phyloP scores from a whole-genome alignment of 1,139 yeast genomes.

The Sugiyamaella sp. region DNA sequence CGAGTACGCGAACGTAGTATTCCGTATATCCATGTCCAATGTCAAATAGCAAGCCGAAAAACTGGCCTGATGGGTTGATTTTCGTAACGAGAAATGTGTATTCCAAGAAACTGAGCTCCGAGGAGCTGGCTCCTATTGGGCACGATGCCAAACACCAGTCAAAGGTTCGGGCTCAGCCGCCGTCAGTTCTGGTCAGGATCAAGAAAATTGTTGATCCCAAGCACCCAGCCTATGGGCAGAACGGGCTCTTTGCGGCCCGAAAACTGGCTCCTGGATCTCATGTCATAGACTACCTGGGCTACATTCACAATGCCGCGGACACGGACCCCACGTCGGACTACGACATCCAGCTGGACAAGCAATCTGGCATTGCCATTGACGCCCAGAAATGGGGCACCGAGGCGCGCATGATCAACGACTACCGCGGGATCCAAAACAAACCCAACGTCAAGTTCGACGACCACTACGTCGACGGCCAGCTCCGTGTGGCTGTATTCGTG shows the following conservation, averaged over 20 bases:
- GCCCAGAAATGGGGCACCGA: conserved; percentile 36
- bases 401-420: conserved; percentile 39
- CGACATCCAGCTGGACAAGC: conserved; percentile 34
- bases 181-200: conserved; percentile 30
- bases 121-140: conserved; percentile 25
- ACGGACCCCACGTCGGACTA: conserved; percentile 35
- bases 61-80: conserved; percentile 30
- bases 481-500: conserved; percentile 34
- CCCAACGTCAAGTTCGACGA: conserved; percentile 38
- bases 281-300: conserved; percentile 37
- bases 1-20: too few relatives aligned
- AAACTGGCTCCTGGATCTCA: conserved; percentile 33
- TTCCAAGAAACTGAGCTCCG: conserved; percentile 26
- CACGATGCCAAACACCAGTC: conserved; percentile 16
- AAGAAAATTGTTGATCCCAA: conserved; percentile 29
- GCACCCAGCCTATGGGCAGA: conserved; percentile 39
- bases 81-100: conserved; percentile 27
- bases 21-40: conserved; percentile 1
- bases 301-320: conserved; percentile 34
- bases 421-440: conserved; percentile 33
- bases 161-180: conserved; percentile 19
- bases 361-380: conserved; percentile 34
- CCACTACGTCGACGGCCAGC: conserved; percentile 30
- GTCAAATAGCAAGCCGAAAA: conserved; percentile 21
- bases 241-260: conserved; percentile 35